A percentile compares a stretch with the other conserved stretches of the same genome.
Evolutionary conservation across 2,329 filamentous ascomycete genomes (phyloP).

Genomic region (Alternaria rosae): DNA sequence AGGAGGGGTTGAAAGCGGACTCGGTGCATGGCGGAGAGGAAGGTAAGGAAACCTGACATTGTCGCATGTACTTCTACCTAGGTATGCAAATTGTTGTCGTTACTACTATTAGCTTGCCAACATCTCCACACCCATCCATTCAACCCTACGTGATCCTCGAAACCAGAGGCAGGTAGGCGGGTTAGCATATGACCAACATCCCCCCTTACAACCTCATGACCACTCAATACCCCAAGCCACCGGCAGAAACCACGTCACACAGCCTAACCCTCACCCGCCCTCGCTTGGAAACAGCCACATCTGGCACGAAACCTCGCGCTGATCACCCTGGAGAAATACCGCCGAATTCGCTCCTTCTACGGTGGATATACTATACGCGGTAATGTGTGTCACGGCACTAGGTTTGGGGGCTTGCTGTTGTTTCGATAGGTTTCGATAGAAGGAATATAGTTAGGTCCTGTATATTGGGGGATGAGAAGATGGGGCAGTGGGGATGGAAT

Average conservation of each 20-base stretch:
- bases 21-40: background rate
- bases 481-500: no score
- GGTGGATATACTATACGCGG: background rate
- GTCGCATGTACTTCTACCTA: background rate
- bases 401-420: background rate
- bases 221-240: no score
- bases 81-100: background rate
- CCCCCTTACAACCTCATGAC: no score
- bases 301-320: background rate
- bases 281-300: background rate
- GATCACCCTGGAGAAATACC: background rate
- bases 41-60: background rate
- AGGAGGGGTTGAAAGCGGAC: background rate
- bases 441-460: background rate
- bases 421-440: background rate
- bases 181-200: no score
- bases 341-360: background rate
- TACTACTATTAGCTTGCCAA: background rate
- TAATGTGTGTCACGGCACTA: background rate
- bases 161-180: no score
- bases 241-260: background rate
- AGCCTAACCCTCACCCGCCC: background rate
- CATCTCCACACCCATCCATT: background rate
- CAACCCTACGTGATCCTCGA: background rate
- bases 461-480: background rate